These are phyloP conservation scores for Amanita brunnescens DNA, from an alignment of 768 basidiomycete genomes.

Conservation along the genomic window DNA sequence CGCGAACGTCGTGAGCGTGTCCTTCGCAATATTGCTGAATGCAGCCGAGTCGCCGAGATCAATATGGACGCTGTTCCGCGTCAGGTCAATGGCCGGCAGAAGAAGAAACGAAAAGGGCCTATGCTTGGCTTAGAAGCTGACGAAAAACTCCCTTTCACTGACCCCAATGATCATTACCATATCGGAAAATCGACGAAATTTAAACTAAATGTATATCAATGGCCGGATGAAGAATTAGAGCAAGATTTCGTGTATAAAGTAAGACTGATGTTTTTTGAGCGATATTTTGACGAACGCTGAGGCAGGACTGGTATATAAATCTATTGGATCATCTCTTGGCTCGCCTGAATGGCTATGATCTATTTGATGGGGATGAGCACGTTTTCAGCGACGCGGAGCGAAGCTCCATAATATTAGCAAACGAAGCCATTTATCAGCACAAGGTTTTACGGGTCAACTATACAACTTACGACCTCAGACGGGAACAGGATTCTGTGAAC, in stretches of 20 bases:
- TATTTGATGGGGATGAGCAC: slow-evolving; percentile 14
- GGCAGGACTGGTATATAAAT: slow-evolving; percentile 7
- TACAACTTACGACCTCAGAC: slow-evolving; percentile 33
- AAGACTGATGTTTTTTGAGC: not conserved
- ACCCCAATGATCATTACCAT: slow-evolving; percentile 11
- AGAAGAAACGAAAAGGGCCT: not conserved
- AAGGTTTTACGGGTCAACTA: slow-evolving; percentile 27
- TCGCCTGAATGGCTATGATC: slow-evolving; percentile 12
- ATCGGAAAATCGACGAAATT: slow-evolving; percentile 11
- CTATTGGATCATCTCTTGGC: slow-evolving; percentile 23
- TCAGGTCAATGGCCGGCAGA: too few relatives aligned
- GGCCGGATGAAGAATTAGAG: slow-evolving; percentile 5
- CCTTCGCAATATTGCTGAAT: not conserved
- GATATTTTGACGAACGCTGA: not conserved
- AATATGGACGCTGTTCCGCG: too few relatives aligned
- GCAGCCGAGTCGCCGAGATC: too few relatives aligned
- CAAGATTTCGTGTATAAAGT: slow-evolving; percentile 16
- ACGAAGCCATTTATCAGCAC: slow-evolving; percentile 19
- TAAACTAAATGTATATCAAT: slow-evolving; percentile 9
- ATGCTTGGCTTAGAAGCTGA: not conserved
- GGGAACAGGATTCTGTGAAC: slow-evolving; percentile 30
- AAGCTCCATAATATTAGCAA: slow-evolving; percentile 13
- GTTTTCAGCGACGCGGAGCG: slow-evolving; percentile 14
- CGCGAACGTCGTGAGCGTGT: not conserved
- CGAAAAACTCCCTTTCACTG: slow-evolving; percentile 1